phyloP scores from a whole-genome alignment of 768 basidiomycete genomes.

The Ramaria sp. region DNA sequence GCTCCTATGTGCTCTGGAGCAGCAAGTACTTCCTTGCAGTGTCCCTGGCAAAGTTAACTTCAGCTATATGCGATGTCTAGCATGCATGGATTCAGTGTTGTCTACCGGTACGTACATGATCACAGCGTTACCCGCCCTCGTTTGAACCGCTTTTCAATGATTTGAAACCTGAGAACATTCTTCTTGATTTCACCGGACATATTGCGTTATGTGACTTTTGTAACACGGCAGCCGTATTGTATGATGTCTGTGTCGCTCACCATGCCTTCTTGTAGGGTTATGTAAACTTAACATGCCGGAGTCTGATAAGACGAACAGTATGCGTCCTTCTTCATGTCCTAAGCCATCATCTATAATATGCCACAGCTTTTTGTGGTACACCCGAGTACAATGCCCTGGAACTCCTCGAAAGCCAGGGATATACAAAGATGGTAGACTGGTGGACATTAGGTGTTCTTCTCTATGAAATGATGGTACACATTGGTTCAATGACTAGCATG shows the following conservation, averaged over 20 bases:
- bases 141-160: constrained; percentile 27
- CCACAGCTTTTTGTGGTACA: constrained; percentile 97
- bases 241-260: too few species aligned
- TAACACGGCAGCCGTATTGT: too few species aligned
- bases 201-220: constrained; percentile 98
- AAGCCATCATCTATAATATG: too few species aligned
- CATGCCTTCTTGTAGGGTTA: too few species aligned
- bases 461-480: too few species aligned
- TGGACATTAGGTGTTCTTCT: too few species aligned
- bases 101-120: constrained; percentile 19
- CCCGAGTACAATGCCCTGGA: constrained; percentile 97
- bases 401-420: too few species aligned
- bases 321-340: too few species aligned
- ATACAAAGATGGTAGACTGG: too few species aligned
- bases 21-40: constrained; percentile 21
- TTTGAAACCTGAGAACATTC: too few species aligned
- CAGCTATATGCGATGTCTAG: background rate
- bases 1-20: constrained; percentile 87
- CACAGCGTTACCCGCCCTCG: background rate
- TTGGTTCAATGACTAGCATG: background rate
- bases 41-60: background rate
- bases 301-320: too few species aligned
- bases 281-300: too few species aligned
- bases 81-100: constrained; percentile 90
- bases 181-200: constrained; percentile 92